Conservation (phyloP, 2,329 filamentous ascomycete species). For the Paecilomyces sp. region DNA sequence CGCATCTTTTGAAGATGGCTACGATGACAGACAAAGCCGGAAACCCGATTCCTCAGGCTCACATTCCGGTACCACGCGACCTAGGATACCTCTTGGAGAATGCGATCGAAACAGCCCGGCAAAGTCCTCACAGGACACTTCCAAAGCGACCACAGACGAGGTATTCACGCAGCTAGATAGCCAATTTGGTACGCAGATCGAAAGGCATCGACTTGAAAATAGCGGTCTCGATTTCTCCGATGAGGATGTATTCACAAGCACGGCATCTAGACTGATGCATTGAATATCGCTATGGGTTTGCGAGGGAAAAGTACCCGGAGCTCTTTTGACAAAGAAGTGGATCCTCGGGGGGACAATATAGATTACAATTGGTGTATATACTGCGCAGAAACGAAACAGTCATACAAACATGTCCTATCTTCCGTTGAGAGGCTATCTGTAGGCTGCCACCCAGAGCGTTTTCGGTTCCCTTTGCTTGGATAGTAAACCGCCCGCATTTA, state of each 20-base stretch:
- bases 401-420: not conserved
- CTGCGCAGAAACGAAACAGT: not conserved
- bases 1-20: not conserved
- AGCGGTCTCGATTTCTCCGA: conserved; percentile 29
- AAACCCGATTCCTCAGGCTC: not conserved
- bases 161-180: conserved; percentile 4
- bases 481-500: not conserved
- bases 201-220: conserved; percentile 17
- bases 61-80: no score
- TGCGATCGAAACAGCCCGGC: conserved; percentile 19
- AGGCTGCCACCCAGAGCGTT: not conserved
- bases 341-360: not conserved
- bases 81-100: conserved; percentile 17
- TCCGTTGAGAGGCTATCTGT: not conserved
- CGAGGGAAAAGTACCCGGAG: not conserved
- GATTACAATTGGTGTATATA: not conserved
- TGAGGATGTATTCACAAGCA: conserved; percentile 28
- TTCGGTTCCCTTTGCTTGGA: not conserved
- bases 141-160: conserved; percentile 6
- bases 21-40: not conserved
- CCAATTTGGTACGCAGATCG: conserved; percentile 4
- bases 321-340: not conserved
- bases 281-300: not conserved
- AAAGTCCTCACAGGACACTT: conserved; percentile 11
- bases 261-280: conserved; percentile 3